Evolutionary conservation across 139 green algal genomes (phyloP), one percentile per base, ranked within the genome.

Genomic region (Yamagishiella unicocca): DNA sequence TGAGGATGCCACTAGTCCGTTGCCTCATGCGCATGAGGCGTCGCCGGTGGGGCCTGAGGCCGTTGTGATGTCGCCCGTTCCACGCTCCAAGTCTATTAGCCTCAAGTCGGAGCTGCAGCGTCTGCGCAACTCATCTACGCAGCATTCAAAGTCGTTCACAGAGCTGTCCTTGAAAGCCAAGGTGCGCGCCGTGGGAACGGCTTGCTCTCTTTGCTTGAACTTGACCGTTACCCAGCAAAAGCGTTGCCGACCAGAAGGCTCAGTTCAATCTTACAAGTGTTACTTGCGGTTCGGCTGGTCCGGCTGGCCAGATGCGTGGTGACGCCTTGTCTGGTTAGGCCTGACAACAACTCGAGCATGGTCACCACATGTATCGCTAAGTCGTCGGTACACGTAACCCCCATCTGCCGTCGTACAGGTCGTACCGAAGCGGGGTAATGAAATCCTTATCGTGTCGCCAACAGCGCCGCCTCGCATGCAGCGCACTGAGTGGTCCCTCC

Each of bases 401-500:
- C 43, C 61, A 1, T 45, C 1, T 61, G 9, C 33, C 25, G 7
- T 38, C 22, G 5, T 33, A 33, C 68, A 87, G 67, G 35, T 64
- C 6, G 21, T 87, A 12, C 82, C 82, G 9, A 87, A 80, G 67
- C 66, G 67, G 3, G 82, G 84, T 50, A 90, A 77, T 72, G 82
- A 82, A 50, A 42, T 92, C 45, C 66, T 92, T 5, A 84, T 82
- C 2, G 67, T 87, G 24, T 70, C 73, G 0, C 50, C 42, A 3
- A 37, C 61, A 14, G 71, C 90, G 66, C 90, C 90, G 9, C 78
- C 83, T 10, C 76, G 67, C 4, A 93, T 93, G 90, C 46, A 64
- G 19, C 83, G 90, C 21, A 25, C 62, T 22, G 35, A 71, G 4
- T 93, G 90, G 90, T 88, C 68, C 29, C 45, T 93, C 45, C 55